A percentile compares a stretch with the other conserved stretches of the same genome.
Conservation (phyloP, 805 yeast species). For the Grigorovia humatica region DNA sequence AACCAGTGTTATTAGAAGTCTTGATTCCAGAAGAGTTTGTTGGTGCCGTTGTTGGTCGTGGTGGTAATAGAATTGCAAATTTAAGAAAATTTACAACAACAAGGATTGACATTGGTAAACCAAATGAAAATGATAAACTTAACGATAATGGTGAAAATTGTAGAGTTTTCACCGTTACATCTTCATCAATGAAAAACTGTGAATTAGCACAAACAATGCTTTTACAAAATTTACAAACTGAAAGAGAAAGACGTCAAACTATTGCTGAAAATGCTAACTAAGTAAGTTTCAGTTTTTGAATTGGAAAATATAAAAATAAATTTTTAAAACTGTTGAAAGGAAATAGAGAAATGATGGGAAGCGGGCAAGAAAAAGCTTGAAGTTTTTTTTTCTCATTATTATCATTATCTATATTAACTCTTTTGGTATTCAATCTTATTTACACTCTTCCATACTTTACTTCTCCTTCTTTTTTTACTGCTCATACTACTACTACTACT, state of each 20-base stretch:
- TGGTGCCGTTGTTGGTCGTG: slow-evolving; percentile 82
- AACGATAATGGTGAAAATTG: slow-evolving; percentile 5
- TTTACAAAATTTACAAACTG: slow-evolving; percentile 48
- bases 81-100: slow-evolving; percentile 73
- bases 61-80: slow-evolving; percentile 79
- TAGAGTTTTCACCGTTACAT: slow-evolving; percentile 60
- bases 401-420: too few relatives aligned
- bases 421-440: not conserved
- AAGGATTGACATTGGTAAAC: slow-evolving; percentile 62
- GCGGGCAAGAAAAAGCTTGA: too few relatives aligned
- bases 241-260: slow-evolving; percentile 40
- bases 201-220: slow-evolving; percentile 50
- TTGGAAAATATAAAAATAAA: not conserved
- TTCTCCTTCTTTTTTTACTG: not conserved
- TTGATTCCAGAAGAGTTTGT: slow-evolving; percentile 69
- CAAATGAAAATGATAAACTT: slow-evolving; percentile 33
- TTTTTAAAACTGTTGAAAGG: too few relatives aligned
- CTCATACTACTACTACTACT: too few relatives aligned
- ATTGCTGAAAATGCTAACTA: slow-evolving; percentile 6
- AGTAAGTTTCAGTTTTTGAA: not conserved
- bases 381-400: too few relatives aligned
- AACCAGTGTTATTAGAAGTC: slow-evolving; percentile 8
- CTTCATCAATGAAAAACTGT: slow-evolving; percentile 35
- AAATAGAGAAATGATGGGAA: too few relatives aligned
- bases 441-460: not conserved